Conservation (phyloP, 352 stramenopile genomes). For the Phytophthora capsici region DNA sequence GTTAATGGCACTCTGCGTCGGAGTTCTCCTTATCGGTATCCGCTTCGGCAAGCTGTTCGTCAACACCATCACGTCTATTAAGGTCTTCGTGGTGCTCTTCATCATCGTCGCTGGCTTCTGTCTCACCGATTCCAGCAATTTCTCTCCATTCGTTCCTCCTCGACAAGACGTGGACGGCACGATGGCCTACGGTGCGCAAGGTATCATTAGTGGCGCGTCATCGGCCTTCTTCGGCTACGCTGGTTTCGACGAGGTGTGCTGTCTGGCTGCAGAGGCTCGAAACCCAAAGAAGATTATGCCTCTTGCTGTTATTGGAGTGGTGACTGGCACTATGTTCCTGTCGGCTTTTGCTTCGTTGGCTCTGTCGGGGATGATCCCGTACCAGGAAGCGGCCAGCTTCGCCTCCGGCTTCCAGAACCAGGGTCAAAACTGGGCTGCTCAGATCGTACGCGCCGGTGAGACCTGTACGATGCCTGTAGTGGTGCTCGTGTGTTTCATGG, state of each 20-base stretch:
- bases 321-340: slow-evolving; percentile 79
- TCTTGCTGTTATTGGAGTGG: slow-evolving; percentile 80
- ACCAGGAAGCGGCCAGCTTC: slow-evolving; percentile 47
- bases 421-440: slow-evolving; percentile 58
- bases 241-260: slow-evolving; percentile 95
- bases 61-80: slow-evolving; percentile 87
- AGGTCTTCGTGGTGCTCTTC: slow-evolving; percentile 89
- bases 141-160: slow-evolving; percentile 84
- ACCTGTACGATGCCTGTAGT: slow-evolving; percentile 81
- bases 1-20: slow-evolving; percentile 72
- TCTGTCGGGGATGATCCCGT: slow-evolving; percentile 81
- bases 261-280: slow-evolving; percentile 82
- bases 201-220: slow-evolving; percentile 81
- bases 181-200: slow-evolving; percentile 48
- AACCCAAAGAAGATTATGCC: slow-evolving; percentile 85
- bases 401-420: slow-evolving; percentile 54
- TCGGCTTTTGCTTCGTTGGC: slow-evolving; percentile 81
- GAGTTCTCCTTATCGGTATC: slow-evolving; percentile 80
- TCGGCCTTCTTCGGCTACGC: slow-evolving; percentile 94
- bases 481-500: slow-evolving; percentile 93
- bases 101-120: slow-evolving; percentile 91
- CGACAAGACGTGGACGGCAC: slow-evolving; percentile 33
- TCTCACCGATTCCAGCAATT: slow-evolving; percentile 83
- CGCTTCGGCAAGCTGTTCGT: slow-evolving; percentile 91
- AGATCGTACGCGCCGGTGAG: slow-evolving; percentile 33